These are phyloP conservation scores for Aspergillus carlsbadensis DNA, from an alignment of 495 filamentous ascomycete genomes.

Conservation along the genomic window DNA sequence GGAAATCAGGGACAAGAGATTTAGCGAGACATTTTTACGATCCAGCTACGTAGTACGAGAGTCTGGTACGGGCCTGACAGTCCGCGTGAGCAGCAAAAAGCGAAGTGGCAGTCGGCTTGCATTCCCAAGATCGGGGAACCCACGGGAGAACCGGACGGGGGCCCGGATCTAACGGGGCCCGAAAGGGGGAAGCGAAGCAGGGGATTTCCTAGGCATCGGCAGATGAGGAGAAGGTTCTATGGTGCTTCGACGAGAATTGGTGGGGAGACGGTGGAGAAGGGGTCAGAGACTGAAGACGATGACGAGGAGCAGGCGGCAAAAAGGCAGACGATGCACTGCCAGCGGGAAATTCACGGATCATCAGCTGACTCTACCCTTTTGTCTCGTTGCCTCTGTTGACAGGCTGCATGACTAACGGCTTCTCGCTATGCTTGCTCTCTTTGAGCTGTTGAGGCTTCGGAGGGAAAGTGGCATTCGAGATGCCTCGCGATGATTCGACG, in stretches of 20 bases:
- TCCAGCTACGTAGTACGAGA: not conserved
- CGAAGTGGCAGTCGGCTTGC: conserved; percentile 22
- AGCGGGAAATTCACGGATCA: not conserved
- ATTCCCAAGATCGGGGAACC: conserved; percentile 25
- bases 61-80: not conserved
- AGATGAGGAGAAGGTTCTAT: conserved; percentile 11
- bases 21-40: conserved; percentile 16
- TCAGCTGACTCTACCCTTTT: not conserved
- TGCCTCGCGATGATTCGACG: not conserved
- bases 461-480: not conserved
- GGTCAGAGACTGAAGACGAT: not conserved
- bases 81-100: conserved; percentile 13
- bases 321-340: not conserved
- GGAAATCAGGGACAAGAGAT: conserved; percentile 8
- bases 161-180: conserved; percentile 34
- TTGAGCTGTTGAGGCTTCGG: not conserved
- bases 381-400: not conserved
- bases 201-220: conserved; percentile 8
- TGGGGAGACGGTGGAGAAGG: conserved; percentile 1
- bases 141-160: conserved; percentile 29
- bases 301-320: not conserved
- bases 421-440: not conserved
- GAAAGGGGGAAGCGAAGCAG: conserved; percentile 8
- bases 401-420: not conserved
- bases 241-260: conserved; percentile 10